These are phyloP conservation scores for Strobilomyces echinocephalus DNA, from an alignment of 768 basidiomycete genomes.

Conservation along the genomic window DNA sequence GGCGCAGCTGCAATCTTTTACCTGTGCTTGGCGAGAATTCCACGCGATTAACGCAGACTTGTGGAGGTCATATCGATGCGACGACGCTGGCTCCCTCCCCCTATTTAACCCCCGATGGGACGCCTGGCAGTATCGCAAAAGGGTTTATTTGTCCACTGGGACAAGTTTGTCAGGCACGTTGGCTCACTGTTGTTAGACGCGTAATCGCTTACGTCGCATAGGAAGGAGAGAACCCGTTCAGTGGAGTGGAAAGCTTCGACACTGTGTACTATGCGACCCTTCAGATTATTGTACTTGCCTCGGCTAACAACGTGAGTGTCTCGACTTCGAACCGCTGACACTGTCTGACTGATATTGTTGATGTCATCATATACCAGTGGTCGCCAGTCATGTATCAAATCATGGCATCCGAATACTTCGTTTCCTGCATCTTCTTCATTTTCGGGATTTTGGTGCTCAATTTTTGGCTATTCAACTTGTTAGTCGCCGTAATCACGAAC, in stretches of 20 bases:
- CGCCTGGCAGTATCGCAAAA: slow-evolving; percentile 45
- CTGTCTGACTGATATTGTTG: neutral
- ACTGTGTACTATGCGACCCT: slow-evolving; percentile 76
- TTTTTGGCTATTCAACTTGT: slow-evolving; percentile 90
- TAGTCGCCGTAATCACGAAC: slow-evolving; percentile 94
- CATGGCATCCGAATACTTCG: slow-evolving; percentile 86
- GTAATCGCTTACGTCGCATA: slow-evolving; percentile 22
- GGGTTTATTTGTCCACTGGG: slow-evolving; percentile 90
- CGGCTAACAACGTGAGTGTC: slow-evolving; percentile 63
- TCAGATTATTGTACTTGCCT: slow-evolving; percentile 82
- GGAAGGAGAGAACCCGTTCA: slow-evolving; percentile 64
- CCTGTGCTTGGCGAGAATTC: slow-evolving; percentile 51
- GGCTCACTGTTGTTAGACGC: neutral
- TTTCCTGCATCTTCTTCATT: slow-evolving; percentile 87
- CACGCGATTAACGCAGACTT: slow-evolving; percentile 52
- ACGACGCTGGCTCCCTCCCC: slow-evolving; percentile 41
- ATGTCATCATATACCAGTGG: slow-evolving; percentile 46
- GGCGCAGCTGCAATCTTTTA: slow-evolving; percentile 55
- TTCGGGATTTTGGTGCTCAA: slow-evolving; percentile 80
- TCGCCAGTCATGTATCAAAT: slow-evolving; percentile 78
- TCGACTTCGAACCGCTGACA: neutral
- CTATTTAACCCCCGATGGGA: slow-evolving; percentile 39
- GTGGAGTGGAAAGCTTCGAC: slow-evolving; percentile 77
- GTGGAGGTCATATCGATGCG: slow-evolving; percentile 78
- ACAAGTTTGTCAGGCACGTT: slow-evolving; percentile 69